A percentile compares a stretch with the other conserved stretches of the same genome.
Evolutionary conservation across 225 moss, liverwort and hornwort genomes (phyloP).

Genomic region (Pseudisothecium myosuroides): DNA sequence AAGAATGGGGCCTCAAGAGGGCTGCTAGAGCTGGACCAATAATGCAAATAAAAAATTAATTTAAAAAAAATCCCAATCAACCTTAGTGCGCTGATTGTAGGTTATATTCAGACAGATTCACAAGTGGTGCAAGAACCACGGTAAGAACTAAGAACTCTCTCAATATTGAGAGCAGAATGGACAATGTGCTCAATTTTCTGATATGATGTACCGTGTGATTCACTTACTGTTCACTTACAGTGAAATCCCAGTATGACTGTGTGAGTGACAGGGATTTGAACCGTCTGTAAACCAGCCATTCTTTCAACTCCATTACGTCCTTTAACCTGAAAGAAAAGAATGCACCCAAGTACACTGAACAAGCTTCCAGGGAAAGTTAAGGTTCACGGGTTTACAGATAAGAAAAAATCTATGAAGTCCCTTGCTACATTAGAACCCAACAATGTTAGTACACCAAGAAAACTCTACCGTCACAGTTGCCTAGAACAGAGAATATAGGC

Average conservation of each 20-base stretch:
- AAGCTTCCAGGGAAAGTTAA: not conserved
- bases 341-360: not conserved
- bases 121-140: not conserved
- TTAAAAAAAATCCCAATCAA: too few relatives aligned
- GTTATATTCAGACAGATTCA: not conserved
- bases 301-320: not conserved
- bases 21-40: too few relatives aligned
- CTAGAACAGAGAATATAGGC: not conserved
- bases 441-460: not conserved
- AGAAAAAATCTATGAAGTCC: not conserved
- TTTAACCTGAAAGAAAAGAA: not conserved
- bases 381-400: not conserved
- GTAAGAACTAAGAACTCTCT: not conserved
- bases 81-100: not conserved
- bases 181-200: not conserved
- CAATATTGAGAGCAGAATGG: not conserved
- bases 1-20: too few relatives aligned
- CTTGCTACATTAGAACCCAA: not conserved
- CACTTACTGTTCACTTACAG: not conserved
- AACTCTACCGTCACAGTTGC: not conserved
- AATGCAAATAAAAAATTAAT: too few relatives aligned
- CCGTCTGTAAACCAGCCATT: not conserved
- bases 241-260: not conserved
- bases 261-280: not conserved
- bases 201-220: not conserved